Evolutionary conservation across 768 basidiomycete species (phyloP).

Genomic region (Amylocystis lapponica): DNA sequence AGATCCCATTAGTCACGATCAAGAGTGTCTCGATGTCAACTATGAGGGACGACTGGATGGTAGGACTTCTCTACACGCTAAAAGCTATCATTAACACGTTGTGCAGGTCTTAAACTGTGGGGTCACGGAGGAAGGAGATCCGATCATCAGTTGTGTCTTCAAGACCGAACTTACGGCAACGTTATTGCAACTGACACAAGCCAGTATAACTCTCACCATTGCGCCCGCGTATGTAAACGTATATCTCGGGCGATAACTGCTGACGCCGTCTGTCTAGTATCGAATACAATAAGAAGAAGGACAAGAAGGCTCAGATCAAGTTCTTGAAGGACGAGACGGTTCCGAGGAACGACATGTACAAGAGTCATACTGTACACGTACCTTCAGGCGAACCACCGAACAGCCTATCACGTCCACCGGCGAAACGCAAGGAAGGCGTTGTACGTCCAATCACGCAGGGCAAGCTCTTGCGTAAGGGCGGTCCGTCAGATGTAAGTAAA

Average conservation of each 20-base stretch:
- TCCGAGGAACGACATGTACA: constrained; percentile 76
- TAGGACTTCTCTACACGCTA: constrained; percentile 28
- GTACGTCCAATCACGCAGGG: constrained; percentile 83
- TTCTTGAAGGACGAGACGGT: constrained; percentile 87
- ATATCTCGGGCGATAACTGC: background rate
- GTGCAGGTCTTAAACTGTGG: constrained; percentile 70
- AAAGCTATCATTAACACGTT: background rate
- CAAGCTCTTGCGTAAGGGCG: constrained; percentile 71
- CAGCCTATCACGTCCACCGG: constrained; percentile 78
- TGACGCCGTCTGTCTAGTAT: constrained; percentile 41
- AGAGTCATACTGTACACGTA: constrained; percentile 88
- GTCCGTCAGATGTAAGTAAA: constrained; percentile 46
- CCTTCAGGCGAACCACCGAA: constrained; percentile 80
- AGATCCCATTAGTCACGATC: constrained; percentile 85
- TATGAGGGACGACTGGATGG: constrained; percentile 93
- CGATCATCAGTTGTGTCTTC: constrained; percentile 84
- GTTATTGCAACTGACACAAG: constrained; percentile 76
- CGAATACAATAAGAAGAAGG: constrained; percentile 95
- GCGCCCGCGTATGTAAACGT: constrained; percentile 60
- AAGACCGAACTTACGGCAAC: constrained; percentile 91
- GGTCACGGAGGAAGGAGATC: constrained; percentile 89
- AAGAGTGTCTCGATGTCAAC: constrained; percentile 82
- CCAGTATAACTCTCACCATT: constrained; percentile 65
- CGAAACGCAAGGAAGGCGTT: constrained; percentile 83
- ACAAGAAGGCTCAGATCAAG: constrained; percentile 84